These are phyloP conservation scores for Phlegmacium glaucopus DNA, from an alignment of 768 basidiomycete genomes.

Conservation along the genomic window DNA sequence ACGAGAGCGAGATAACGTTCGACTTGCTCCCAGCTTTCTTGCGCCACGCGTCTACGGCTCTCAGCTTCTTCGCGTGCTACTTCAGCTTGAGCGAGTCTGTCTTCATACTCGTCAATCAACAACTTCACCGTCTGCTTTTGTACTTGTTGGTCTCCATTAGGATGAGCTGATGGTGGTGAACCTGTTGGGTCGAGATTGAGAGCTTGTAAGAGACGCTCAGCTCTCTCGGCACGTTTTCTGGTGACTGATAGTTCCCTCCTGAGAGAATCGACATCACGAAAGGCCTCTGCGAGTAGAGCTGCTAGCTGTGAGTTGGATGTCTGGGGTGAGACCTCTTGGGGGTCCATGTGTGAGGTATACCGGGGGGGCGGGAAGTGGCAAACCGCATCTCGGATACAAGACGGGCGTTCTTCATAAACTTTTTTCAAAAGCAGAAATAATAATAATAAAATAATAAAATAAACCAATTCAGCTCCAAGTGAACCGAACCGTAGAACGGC, in stretches of 20 bases:
- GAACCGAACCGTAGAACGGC: conserved; percentile 3
- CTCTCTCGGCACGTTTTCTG: conserved; percentile 48
- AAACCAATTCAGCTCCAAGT: background rate
- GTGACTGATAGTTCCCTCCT: conserved; percentile 41
- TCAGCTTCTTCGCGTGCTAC: conserved; percentile 53
- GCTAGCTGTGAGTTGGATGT: conserved; percentile 54
- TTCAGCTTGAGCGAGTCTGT: conserved; percentile 48
- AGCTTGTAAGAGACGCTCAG: conserved; percentile 38
- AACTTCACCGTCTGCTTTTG: conserved; percentile 24
- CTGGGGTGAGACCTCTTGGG: background rate
- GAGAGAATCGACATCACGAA: conserved; percentile 50
- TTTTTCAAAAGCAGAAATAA: conserved; percentile 1
- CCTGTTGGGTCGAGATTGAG: conserved; percentile 17
- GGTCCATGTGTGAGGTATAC: background rate
- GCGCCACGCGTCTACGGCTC: conserved; percentile 38
- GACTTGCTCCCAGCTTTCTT: conserved; percentile 50
- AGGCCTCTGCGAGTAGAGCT: conserved; percentile 49
- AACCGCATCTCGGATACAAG: conserved; percentile 8
- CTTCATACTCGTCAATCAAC: conserved; percentile 43
- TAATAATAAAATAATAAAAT: background rate
- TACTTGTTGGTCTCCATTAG: conserved; percentile 11
- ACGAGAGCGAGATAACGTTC: conserved; percentile 42
- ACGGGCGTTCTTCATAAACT: conserved; percentile 2
- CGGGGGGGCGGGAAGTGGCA: conserved; percentile 3
- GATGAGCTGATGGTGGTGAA: conserved; percentile 14